Evolutionary conservation across 805 yeast genomes (phyloP).

Genomic region (Phaffomyces thermotolerans): DNA sequence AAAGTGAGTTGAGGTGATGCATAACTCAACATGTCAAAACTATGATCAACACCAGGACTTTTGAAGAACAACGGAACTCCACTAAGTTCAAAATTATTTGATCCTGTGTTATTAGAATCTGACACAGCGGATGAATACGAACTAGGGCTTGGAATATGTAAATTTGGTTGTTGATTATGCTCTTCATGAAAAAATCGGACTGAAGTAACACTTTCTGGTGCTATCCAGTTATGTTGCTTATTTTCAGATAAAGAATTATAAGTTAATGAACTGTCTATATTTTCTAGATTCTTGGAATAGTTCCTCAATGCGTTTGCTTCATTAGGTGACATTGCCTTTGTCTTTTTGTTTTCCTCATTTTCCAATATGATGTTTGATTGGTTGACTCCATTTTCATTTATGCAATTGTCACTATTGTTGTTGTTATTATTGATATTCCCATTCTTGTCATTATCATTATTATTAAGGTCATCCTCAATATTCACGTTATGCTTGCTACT

Average conservation of each 20-base stretch:
- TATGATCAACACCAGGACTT: constrained; percentile 4
- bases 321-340: neutral
- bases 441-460: no score
- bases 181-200: neutral
- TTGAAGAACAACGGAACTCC: neutral
- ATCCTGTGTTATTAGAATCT: neutral
- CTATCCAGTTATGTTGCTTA: neutral
- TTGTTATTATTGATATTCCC: no score
- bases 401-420: no score
- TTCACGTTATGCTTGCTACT: no score
- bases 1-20: constrained; percentile 29
- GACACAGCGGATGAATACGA: neutral
- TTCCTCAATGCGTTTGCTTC: neutral
- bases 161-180: neutral
- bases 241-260: neutral
- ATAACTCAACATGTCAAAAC: constrained; percentile 21
- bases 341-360: neutral
- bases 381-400: no score
- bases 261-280: constrained; percentile 2
- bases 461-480: no score
- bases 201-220: neutral
- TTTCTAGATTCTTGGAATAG: constrained; percentile 1
- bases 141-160: neutral
- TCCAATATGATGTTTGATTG: no score
- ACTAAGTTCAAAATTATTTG: neutral